Evolutionary conservation across 2,329 filamentous ascomycete genomes (phyloP).

Genomic region (Exutisphaerella laricina): DNA sequence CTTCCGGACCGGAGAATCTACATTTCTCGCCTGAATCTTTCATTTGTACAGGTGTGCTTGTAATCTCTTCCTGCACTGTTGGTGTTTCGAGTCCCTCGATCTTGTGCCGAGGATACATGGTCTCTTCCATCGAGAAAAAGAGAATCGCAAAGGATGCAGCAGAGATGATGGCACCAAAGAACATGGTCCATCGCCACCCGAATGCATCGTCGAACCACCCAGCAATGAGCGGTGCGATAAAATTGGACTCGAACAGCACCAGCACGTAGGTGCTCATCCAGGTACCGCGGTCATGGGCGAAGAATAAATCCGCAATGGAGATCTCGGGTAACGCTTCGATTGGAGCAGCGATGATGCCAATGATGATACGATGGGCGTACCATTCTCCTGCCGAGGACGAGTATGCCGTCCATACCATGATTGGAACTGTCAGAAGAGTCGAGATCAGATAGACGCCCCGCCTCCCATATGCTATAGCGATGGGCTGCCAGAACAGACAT

Average conservation of each 20-base stretch:
- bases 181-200: slow-evolving; percentile 47
- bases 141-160: slow-evolving; percentile 46
- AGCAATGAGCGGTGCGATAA: slow-evolving; percentile 39
- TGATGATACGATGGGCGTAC: slow-evolving; percentile 17
- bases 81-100: slow-evolving; percentile 9
- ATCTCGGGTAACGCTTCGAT: slow-evolving; percentile 30
- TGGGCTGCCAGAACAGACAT: slow-evolving; percentile 44
- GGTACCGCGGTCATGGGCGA: slow-evolving; percentile 29
- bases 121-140: slow-evolving; percentile 57
- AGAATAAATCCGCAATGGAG: slow-evolving; percentile 27
- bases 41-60: background rate
- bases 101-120: slow-evolving; percentile 42
- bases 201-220: slow-evolving; percentile 46
- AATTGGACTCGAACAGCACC: slow-evolving; percentile 20
- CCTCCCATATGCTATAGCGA: slow-evolving; percentile 41
- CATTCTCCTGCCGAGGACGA: slow-evolving; percentile 15
- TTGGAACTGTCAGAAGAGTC: slow-evolving; percentile 13
- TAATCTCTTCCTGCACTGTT: background rate
- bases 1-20: background rate
- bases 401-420: slow-evolving; percentile 21
- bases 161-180: slow-evolving; percentile 50
- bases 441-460: slow-evolving; percentile 25
- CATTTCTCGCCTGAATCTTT: slow-evolving; percentile 1
- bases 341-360: slow-evolving; percentile 22
- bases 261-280: slow-evolving; percentile 29